Percentiles rank a stretch among this genome's conserved stretches.
phyloP scores from a whole-genome alignment of 192 early-diverging fungal species.

The Thamnidium elegans region DNA sequence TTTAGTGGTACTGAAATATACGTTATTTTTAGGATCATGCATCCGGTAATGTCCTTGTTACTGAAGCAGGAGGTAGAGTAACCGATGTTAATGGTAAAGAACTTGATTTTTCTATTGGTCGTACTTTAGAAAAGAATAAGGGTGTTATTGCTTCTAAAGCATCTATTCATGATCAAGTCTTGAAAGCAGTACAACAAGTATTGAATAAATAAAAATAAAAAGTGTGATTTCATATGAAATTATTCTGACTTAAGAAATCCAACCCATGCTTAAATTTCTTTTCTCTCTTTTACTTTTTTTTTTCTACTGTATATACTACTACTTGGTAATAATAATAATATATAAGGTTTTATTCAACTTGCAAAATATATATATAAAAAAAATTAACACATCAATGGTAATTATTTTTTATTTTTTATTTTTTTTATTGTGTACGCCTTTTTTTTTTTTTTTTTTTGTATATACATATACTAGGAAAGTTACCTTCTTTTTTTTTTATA shows the following conservation, averaged over 20 bases:
- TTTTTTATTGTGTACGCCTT: too few species aligned
- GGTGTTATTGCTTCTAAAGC: slow-evolving; percentile 85
- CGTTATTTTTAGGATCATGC: slow-evolving; percentile 77
- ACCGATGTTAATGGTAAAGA: slow-evolving; percentile 79
- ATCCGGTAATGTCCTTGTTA: slow-evolving; percentile 83
- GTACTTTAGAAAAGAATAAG: slow-evolving; percentile 79
- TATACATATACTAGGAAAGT: too few species aligned
- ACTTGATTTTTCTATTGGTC: slow-evolving; percentile 87
- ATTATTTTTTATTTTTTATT: too few species aligned
- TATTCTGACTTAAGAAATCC: neutral
- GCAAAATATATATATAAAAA: too few species aligned
- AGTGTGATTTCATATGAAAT: neutral
- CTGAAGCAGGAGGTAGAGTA: slow-evolving; percentile 89
- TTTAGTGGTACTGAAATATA: neutral
- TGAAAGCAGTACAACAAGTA: slow-evolving; percentile 73
- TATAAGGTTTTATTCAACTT: too few species aligned
- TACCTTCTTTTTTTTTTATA: too few species aligned
- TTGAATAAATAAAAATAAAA: slow-evolving; percentile 28
- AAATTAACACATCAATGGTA: too few species aligned
- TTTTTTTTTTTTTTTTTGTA: too few species aligned
- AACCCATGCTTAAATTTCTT: neutral
- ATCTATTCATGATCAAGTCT: slow-evolving; percentile 69
- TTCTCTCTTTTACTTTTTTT: too few species aligned
- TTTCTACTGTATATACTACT: too few species aligned
- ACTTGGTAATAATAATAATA: too few species aligned